Conservation (phyloP, 2,329 filamentous ascomycete species). For the Aspergillus calidoustus region DNA sequence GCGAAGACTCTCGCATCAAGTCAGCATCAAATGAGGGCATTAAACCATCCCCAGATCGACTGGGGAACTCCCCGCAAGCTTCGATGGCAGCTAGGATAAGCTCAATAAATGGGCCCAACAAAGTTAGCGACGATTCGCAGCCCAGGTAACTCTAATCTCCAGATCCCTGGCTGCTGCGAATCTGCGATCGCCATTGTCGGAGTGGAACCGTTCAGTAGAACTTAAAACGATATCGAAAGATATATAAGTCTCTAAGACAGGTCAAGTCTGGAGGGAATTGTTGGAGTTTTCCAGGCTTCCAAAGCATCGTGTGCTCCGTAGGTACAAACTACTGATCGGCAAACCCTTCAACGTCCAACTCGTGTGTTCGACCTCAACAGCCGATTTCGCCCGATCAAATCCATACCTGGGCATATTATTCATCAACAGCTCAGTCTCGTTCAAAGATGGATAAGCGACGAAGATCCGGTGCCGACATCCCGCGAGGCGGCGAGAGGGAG, state of each 20-base stretch:
- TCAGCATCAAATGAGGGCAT: background rate
- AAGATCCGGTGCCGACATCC: background rate
- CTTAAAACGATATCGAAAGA: slow-evolving; percentile 11
- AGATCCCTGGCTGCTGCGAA: slow-evolving; percentile 6
- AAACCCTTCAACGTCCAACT: background rate
- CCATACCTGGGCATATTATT: background rate
- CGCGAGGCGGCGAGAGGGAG: background rate
- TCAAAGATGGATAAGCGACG: slow-evolving; percentile 6
- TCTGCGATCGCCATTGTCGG: slow-evolving; percentile 1
- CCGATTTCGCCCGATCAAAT: slow-evolving; percentile 5
- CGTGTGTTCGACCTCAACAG: background rate
- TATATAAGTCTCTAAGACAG: background rate
- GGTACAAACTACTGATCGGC: slow-evolving; percentile 1
- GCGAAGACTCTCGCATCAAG: background rate
- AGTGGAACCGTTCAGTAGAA: slow-evolving; percentile 10
- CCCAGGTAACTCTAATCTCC: slow-evolving; percentile 27
- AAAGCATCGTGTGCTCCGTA: background rate
- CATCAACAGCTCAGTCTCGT: slow-evolving; percentile 1
- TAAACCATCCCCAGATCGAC: slow-evolving; percentile 34
- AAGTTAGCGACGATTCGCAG: slow-evolving; percentile 31
- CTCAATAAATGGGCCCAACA: slow-evolving; percentile 28
- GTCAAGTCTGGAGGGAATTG: background rate
- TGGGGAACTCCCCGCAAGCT: slow-evolving; percentile 44
- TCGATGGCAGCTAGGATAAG: slow-evolving; percentile 31
- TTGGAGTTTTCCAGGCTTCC: background rate